These are phyloP conservation scores for Kwoniella heveanensis DNA, from an alignment of 768 basidiomycete genomes.

Conservation along the genomic window DNA sequence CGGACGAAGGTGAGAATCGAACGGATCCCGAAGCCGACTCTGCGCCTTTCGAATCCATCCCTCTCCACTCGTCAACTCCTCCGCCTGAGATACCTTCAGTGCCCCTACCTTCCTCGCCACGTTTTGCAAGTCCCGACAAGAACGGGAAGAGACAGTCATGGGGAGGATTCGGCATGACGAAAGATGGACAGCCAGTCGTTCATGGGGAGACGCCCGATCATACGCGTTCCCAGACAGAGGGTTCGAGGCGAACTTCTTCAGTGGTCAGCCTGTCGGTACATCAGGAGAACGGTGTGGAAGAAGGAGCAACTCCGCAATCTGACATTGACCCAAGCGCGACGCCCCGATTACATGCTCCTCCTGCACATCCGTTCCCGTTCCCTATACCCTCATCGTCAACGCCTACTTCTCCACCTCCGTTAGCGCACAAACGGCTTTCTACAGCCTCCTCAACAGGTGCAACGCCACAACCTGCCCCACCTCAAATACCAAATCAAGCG, in stretches of 20 bases:
- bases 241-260: constrained; percentile 8
- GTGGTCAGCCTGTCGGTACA: background rate
- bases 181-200: constrained; percentile 18
- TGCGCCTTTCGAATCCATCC: constrained; percentile 36
- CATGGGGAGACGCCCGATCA: constrained; percentile 13
- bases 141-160: constrained; percentile 16
- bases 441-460: constrained; percentile 15
- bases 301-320: background rate
- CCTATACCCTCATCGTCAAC: constrained; percentile 29
- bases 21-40: constrained; percentile 8
- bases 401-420: constrained; percentile 14
- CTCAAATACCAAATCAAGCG: background rate
- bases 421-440: constrained; percentile 28
- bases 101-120: constrained; percentile 22
- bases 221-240: constrained; percentile 12
- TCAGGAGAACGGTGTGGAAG: background rate
- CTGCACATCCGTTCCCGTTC: constrained; percentile 48
- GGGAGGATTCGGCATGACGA: constrained; percentile 29
- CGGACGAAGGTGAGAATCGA: background rate
- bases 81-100: constrained; percentile 13
- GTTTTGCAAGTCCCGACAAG: constrained; percentile 9
- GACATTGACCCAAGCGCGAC: constrained; percentile 7
- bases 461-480: background rate
- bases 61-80: constrained; percentile 23
- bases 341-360: constrained; percentile 41